Percentiles rank a stretch among this genome's conserved stretches.
These are phyloP conservation scores for Pythium aphanidermatum DNA, from an alignment of 352 stramenopile genomes.

Conservation along the genomic window DNA sequence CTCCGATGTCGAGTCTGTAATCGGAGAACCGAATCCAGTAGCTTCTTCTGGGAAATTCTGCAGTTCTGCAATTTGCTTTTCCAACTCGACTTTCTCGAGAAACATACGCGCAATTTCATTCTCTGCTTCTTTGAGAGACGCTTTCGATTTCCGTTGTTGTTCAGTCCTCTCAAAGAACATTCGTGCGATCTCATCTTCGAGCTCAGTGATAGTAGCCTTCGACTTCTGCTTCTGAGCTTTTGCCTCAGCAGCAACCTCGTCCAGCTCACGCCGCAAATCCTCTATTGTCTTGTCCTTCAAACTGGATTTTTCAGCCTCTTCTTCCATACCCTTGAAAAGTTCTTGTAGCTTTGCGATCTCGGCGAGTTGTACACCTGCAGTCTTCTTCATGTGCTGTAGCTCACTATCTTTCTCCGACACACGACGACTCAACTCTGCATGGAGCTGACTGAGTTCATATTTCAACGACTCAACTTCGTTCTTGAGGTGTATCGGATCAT, in stretches of 20 bases:
- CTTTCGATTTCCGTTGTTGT: conserved; percentile 41
- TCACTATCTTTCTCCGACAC: conserved; percentile 12
- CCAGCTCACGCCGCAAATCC: conserved; percentile 21
- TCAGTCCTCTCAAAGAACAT: conserved; percentile 51
- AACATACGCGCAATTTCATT: conserved; percentile 49
- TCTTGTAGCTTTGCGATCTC: neutral
- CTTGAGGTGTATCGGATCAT: neutral
- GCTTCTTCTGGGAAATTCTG: neutral
- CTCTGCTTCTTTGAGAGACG: conserved; percentile 44
- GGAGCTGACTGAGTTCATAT: neutral
- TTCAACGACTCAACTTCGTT: neutral
- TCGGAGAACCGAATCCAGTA: neutral
- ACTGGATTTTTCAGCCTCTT: neutral
- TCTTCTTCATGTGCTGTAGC: conserved; percentile 3
- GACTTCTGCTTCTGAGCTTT: conserved; percentile 29
- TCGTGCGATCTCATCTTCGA: conserved; percentile 46
- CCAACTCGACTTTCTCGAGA: conserved; percentile 45
- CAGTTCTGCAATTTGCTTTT: conserved; percentile 23
- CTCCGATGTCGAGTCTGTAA: neutral
- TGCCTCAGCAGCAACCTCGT: conserved; percentile 24
- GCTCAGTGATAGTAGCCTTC: conserved; percentile 32
- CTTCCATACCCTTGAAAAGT: conserved; percentile 27
- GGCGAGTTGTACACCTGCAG: too few relatives aligned
- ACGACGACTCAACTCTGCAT: too few relatives aligned
- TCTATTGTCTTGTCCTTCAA: conserved; percentile 22